Evolutionary conservation across 75 land plant genomes (phyloP).

Genomic region (Gnetum montanum): DNA sequence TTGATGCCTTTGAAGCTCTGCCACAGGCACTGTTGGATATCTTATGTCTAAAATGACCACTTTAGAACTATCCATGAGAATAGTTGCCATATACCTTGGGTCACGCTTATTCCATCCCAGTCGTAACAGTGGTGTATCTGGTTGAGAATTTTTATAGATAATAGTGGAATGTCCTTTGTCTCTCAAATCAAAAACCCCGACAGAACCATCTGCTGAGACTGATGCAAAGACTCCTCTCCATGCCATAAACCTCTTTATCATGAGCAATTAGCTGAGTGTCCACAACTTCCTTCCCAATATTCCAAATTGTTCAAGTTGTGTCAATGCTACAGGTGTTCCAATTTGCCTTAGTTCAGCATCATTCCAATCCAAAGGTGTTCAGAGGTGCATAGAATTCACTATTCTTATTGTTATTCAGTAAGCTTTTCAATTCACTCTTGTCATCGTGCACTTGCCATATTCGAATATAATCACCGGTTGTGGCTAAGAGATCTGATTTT

Average conservation of each 20-base stretch:
- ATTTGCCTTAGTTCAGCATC: conserved; percentile 40
- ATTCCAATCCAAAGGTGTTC: conserved; percentile 47
- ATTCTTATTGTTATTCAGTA: conserved; percentile 40
- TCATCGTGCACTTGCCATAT: conserved; percentile 44
- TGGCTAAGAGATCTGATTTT: conserved; percentile 35
- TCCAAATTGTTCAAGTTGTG: conserved; percentile 51
- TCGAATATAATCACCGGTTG: conserved; percentile 40
- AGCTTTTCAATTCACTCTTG: conserved; percentile 32
- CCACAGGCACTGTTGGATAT: conserved; percentile 78
- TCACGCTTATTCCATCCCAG: conserved; percentile 97
- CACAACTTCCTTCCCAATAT: conserved; percentile 53
- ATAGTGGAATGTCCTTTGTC: conserved; percentile 98
- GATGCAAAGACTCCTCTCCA: conserved; percentile 98
- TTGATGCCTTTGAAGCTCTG: conserved; percentile 86
- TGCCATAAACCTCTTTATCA: conserved; percentile 95
- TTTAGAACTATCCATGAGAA: conserved; percentile 76
- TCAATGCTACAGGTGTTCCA: conserved; percentile 45
- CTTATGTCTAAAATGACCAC: conserved; percentile 82
- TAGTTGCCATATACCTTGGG: conserved; percentile 83
- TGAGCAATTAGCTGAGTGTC: conserved; percentile 94
- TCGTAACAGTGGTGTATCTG: conserved; percentile 76
- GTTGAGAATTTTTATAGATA: conserved; percentile 80
- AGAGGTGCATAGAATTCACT: conserved; percentile 40
- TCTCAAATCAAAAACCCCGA: conserved; percentile 78
- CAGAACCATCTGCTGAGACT: conserved; percentile 96